A percentile compares a stretch with the other conserved stretches of the same genome.
phyloP scores from a whole-genome alignment of 768 basidiomycete species.

The Inosperma sp. region DNA sequence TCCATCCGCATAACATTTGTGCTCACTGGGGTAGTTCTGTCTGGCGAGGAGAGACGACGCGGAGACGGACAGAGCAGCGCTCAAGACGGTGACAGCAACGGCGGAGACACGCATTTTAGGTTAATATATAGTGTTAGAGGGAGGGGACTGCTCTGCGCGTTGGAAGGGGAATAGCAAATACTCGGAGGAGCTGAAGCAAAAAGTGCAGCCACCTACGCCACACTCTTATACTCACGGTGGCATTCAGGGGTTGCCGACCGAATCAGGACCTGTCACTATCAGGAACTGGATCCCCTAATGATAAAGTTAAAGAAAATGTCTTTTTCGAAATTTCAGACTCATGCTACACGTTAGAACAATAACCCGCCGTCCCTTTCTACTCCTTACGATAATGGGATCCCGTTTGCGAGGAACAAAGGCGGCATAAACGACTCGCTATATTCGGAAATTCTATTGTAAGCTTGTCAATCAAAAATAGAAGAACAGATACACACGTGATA shows the following conservation, averaged over 20 bases:
- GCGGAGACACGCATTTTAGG: conserved; percentile 52
- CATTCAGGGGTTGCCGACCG: too few species aligned
- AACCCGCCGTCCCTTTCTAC: background rate
- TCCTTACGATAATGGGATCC: conserved; percentile 25
- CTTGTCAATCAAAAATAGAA: background rate
- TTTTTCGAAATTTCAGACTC: conserved; percentile 8
- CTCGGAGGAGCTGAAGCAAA: conserved; percentile 4
- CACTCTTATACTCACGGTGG: too few species aligned
- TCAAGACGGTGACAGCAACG: conserved; percentile 35
- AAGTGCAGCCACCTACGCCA: too few species aligned
- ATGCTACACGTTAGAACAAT: conserved; percentile 19
- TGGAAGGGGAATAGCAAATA: background rate
- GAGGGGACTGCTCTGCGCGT: conserved; percentile 17
- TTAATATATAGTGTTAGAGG: conserved; percentile 19
- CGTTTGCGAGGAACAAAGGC: conserved; percentile 30
- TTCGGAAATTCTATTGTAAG: conserved; percentile 15
- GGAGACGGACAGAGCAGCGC: conserved; percentile 38
- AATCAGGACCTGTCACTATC: too few species aligned
- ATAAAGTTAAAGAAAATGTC: background rate
- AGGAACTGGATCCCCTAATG: too few species aligned
- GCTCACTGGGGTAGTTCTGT: conserved; percentile 35
- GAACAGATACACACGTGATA: conserved; percentile 3
- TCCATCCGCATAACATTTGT: background rate
- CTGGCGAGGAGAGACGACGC: conserved; percentile 34
- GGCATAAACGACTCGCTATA: conserved; percentile 22